Base-by-base conservation (phyloP, 805 yeast species). In the Geotrichum ghanense region DNA sequence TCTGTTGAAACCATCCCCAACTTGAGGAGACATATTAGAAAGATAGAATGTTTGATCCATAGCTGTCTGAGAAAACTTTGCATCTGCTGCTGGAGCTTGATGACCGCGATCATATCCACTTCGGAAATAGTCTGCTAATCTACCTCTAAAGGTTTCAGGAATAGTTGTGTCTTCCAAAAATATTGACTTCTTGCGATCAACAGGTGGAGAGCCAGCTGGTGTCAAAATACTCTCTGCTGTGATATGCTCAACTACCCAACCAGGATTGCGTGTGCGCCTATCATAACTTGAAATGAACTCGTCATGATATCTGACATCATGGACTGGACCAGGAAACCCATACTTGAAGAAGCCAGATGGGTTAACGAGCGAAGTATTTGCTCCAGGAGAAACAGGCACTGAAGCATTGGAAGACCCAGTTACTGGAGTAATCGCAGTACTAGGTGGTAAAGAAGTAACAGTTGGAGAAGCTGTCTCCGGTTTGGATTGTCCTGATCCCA, bases 51-150 rank as follows among this genome's bases (percentile, higher is more conserved):
- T 92, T 62, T 90, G 95, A 64, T 92, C 82, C 97, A 92, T 90
- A 17, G 97, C 97, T 17, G 62, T 55, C 65, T 92, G 98, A 25
- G 79, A 78, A 66, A 78, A 92, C 61, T 86, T 88, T 22, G 97
- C 97, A 63, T 92, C 84, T 0, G 97, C 97, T 3, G 98, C 98
- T 2, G 98, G 97, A 0, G 95, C 97, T 57, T 85, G 87, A 65
- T 92, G 98, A 3, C 98, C 98, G 53, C 97, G 70, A 63, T 92
- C 98, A 64, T 86, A 92, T 1, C 98, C 98, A 25, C 92, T 81
- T 56, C 97, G 75, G 71, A 90, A 92, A 63, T 83, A 92, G 65
- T 92, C 97, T 50, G 79, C 73, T 47, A 92, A 69, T 45, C 74
- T 70, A 1, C 81, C 90, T 54, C 97, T 73, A 63, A 87, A 92